Percentiles rank a stretch among this genome's conserved stretches.
Conservation (phyloP, 2,329 filamentous ascomycete species). For the Emergomyces pasteurianus region DNA sequence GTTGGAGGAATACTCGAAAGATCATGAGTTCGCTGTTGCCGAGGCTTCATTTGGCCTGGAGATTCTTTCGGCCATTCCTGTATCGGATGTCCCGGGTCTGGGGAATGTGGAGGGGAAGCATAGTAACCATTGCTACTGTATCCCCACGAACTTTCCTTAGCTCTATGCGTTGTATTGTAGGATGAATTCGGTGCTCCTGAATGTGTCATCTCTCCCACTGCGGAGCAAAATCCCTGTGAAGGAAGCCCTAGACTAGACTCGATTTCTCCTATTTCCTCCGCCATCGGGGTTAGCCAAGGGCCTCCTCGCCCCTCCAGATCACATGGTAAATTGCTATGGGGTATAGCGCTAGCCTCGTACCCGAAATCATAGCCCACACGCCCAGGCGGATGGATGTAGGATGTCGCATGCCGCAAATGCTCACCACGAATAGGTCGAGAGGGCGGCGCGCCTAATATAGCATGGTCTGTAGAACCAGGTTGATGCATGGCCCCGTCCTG, state of each 20-base stretch:
- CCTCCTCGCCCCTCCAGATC: background rate
- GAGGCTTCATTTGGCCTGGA: background rate
- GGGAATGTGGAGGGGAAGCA: background rate
- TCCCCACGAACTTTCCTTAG: background rate
- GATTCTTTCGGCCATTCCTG: background rate
- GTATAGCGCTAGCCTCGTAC: background rate
- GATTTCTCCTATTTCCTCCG: background rate
- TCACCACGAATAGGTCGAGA: background rate
- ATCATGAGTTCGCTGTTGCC: constrained; percentile 21
- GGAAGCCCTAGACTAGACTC: background rate
- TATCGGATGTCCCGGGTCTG: background rate
- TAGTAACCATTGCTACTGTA: background rate
- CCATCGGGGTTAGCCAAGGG: background rate
- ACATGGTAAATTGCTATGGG: background rate
- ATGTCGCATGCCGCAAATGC: background rate
- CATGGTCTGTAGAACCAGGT: background rate
- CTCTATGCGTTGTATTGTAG: background rate
- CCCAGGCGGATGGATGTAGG: background rate
- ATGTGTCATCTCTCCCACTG: background rate
- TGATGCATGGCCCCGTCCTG: background rate
- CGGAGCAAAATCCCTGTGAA: background rate
- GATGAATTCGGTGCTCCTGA: background rate
- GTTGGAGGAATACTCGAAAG: constrained; percentile 27
- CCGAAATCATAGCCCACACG: background rate
- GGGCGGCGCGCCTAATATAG: background rate